Base-by-base conservation (phyloP, 2,329 filamentous ascomycete species). In the Clonostachys byssicola region DNA sequence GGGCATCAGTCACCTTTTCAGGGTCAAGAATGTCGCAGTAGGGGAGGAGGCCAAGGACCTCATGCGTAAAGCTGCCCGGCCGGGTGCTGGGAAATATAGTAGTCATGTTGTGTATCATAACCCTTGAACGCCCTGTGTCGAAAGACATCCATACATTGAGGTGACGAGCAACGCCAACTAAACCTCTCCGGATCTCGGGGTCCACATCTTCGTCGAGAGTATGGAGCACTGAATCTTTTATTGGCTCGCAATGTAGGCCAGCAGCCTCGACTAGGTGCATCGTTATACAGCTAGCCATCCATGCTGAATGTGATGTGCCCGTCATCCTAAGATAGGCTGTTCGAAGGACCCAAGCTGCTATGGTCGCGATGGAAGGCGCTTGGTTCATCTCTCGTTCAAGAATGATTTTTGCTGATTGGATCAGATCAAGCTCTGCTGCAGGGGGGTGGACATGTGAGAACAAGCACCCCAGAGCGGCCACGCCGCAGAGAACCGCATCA, bases 111-210 rank as follows among this genome's bases (percentile, higher is more conserved):
- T 71, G 70, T 0, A 80, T 63, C 1, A 50, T 68, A 49, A 81
- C 74, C 10, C 76, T 67, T 0, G 77, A 78, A 0, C 75, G 70
- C 2, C 78, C 78, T 46, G 81, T 72, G 47, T 83, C 79, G 51
- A 80, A 81, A 1, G 77, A 81, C 23, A 75, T 74, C 78, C 78
- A 82, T 12, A 73, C 75, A 52, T 82, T 81, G 8, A 83, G 67
- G 52, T 81, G 78, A 10, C 77, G 74, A 0, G 78, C 73, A 39
- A 81, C 70, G 45, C 74, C 70, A 55, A 78, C 61, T 5, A 78
- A 57, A 2, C 74, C 60, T 12, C 67, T 63, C 12, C 67, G 64
- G 9, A 64, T 60, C 33, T 77, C 73, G 12, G 62, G 42, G 14
- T 68, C 59, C 14, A 64, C 52, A 1, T 57, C 54, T 13, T 59